Evolutionary conservation across 805 yeast species (phyloP), one percentile per base, ranked within the genome.

Genomic region (Lipomyces orientalis): DNA sequence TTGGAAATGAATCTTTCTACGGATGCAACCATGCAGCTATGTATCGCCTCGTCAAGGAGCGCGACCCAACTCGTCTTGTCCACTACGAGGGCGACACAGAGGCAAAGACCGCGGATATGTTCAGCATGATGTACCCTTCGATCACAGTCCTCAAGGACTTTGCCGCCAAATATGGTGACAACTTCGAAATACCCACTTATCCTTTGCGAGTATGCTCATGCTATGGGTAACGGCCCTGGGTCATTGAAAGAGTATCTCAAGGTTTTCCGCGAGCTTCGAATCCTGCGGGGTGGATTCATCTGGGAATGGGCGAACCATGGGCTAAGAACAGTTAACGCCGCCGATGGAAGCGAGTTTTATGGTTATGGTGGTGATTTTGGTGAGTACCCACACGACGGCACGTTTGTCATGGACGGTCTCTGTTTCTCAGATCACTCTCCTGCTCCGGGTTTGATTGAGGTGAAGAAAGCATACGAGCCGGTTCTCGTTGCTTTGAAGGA

Each of bases 261-360:
- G 12, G 59, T 75, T 43, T 78, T 79, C 67, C 72, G 77, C 37
- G 74, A 77, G 60, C 64, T 76, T 60, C 73, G 72, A 1, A 63
- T 74, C 19, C 60, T 79, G 8, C 80, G 77, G 64, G 82, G 82
- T 25, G 82, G 82, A 9, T 79, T 78, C 67, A 72, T 79, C 8
- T 79, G 82, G 82, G 82, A 79, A 67, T 79, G 82, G 82, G 78
- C 78, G 12, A 79, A 79, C 65, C 82, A 79, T 68, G 82, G 82
- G 4, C 57, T 79, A 10, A 35, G n/a, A 29, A 69, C 57, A 29
- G 52, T 54, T 43, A 64, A 65, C 25, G 61, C 65, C 19, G 69
- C 31, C 12, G 71, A 66, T 43, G 61, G 64, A 10, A 33, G 63
- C 12, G 68, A 73, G 35, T 71, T 66, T 19, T 77, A 74, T 58